A percentile compares a stretch with the other conserved stretches of the same genome.
phyloP scores from a whole-genome alignment of 2,329 filamentous ascomycete species.

The Coniochaeta hoffmannii region DNA sequence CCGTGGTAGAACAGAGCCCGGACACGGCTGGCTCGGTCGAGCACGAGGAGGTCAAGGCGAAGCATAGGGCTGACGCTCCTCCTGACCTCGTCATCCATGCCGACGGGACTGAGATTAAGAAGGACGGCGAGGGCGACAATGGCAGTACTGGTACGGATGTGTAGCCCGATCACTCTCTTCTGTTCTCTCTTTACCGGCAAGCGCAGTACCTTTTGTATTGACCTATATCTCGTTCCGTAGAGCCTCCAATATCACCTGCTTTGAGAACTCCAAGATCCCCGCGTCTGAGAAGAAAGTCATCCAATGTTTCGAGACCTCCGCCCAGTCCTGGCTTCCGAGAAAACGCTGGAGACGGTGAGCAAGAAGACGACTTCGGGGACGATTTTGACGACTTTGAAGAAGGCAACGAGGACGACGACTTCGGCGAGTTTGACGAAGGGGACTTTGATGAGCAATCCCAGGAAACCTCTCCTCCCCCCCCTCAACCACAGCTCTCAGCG shows the following conservation, averaged over 20 bases:
- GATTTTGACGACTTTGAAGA: slow-evolving; percentile 59
- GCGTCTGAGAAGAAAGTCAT: slow-evolving; percentile 23
- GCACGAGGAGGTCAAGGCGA: slow-evolving; percentile 33
- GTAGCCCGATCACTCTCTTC: slow-evolving; percentile 20
- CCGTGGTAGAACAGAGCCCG: slow-evolving; percentile 44
- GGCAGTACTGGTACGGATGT: slow-evolving; percentile 26
- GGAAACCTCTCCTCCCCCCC: slow-evolving; percentile 11
- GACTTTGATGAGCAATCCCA: slow-evolving; percentile 51
- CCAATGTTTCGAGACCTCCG: slow-evolving; percentile 14
- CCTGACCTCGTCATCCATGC: slow-evolving; percentile 43
- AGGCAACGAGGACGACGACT: slow-evolving; percentile 45
- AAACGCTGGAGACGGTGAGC: slow-evolving; percentile 20
- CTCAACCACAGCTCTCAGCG: neutral
- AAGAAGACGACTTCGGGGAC: slow-evolving; percentile 45
- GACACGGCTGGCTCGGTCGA: slow-evolving; percentile 37
- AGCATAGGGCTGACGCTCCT: slow-evolving; percentile 42
- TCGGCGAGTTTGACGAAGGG: slow-evolving; percentile 66
- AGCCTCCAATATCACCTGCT: slow-evolving; percentile 27
- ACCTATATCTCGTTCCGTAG: slow-evolving; percentile 23
- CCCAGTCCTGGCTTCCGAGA: slow-evolving; percentile 17
- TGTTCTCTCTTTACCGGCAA: slow-evolving; percentile 7
- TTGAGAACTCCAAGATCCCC: slow-evolving; percentile 20
- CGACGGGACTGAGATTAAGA: slow-evolving; percentile 27
- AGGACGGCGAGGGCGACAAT: slow-evolving; percentile 22
- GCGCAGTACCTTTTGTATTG: slow-evolving; percentile 9